Percentiles rank a stretch among this genome's conserved stretches.
phyloP scores from a whole-genome alignment of 2,329 filamentous ascomycete genomes.

The Monascus ruber region DNA sequence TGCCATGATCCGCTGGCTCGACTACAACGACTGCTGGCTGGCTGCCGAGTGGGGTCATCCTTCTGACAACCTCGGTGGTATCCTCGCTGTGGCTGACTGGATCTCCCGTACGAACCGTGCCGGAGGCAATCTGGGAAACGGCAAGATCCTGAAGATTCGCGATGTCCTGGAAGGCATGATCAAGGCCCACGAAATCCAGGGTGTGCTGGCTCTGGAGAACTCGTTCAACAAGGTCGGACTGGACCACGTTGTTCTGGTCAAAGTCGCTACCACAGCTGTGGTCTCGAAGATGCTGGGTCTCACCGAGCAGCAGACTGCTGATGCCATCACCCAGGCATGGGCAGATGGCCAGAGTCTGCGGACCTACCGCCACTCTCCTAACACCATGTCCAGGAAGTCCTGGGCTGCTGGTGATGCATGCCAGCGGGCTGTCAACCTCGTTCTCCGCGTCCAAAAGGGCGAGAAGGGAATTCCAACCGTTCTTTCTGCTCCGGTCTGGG shows the following conservation, averaged over 20 bases:
- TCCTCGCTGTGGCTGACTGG: constrained; percentile 95
- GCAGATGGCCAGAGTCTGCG: constrained; percentile 92
- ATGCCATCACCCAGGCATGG: constrained; percentile 94
- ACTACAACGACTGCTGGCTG: constrained; percentile 99
- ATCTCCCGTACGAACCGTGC: constrained; percentile 87
- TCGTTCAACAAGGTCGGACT: constrained; percentile 98
- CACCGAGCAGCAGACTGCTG: constrained; percentile 78
- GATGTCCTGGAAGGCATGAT: constrained; percentile 96
- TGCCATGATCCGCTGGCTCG: constrained; percentile 96
- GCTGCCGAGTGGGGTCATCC: constrained; percentile 98
- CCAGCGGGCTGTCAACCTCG: constrained; percentile 85
- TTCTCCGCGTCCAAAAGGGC: constrained; percentile 80
- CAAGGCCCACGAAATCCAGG: constrained; percentile 98
- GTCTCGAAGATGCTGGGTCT: constrained; percentile 92
- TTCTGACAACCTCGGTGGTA: constrained; percentile 94
- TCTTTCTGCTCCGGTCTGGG: constrained; percentile 85
- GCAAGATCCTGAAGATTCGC: constrained; percentile 74
- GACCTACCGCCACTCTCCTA: constrained; percentile 93
- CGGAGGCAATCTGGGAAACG: constrained; percentile 58
- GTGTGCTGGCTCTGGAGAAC: constrained; percentile 91
- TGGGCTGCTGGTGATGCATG: constrained; percentile 98
- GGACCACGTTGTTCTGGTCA: constrained; percentile 96
- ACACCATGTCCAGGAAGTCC: constrained; percentile 99
- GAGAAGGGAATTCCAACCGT: constrained; percentile 87
- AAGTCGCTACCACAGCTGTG: constrained; percentile 89